Evolutionary conservation across 2,329 filamentous ascomycete species (phyloP).

Genomic region (Tolypocladium nubicola): DNA sequence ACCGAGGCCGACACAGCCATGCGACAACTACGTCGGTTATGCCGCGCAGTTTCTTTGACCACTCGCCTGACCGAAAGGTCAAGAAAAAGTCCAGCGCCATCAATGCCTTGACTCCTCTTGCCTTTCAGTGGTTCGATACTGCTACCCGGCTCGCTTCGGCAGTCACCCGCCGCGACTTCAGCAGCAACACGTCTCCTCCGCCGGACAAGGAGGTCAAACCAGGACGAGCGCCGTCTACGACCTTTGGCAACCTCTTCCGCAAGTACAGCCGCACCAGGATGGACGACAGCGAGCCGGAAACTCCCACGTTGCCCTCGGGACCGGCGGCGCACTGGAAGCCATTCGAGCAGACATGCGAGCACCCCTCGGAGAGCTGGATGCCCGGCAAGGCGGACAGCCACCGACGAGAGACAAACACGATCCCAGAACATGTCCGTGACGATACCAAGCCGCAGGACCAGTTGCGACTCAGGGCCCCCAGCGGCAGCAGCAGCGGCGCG

Average conservation of each 20-base stretch:
- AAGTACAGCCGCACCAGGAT: slow-evolving; percentile 12
- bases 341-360: background rate
- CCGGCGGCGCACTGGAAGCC: background rate
- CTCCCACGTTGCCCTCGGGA: background rate
- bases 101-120: background rate
- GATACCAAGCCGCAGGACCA: background rate
- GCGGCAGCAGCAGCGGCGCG: slow-evolving; percentile 5
- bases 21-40: background rate
- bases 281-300: background rate
- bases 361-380: background rate
- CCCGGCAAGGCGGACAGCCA: background rate
- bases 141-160: slow-evolving; percentile 1
- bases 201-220: background rate
- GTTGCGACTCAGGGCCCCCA: slow-evolving; percentile 10
- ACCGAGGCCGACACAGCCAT: background rate
- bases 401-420: background rate
- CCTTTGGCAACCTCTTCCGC: slow-evolving; percentile 14
- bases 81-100: background rate
- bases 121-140: slow-evolving; percentile 1
- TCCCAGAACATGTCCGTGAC: background rate
- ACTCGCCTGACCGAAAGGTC: slow-evolving; percentile 1
- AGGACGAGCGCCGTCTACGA: slow-evolving; percentile 11
- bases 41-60: slow-evolving; percentile 1
- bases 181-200: slow-evolving; percentile 6
- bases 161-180: background rate